These are phyloP conservation scores for Gossypium anomalum DNA, from an alignment of 345 rosid genomes.

Conservation along the genomic window DNA sequence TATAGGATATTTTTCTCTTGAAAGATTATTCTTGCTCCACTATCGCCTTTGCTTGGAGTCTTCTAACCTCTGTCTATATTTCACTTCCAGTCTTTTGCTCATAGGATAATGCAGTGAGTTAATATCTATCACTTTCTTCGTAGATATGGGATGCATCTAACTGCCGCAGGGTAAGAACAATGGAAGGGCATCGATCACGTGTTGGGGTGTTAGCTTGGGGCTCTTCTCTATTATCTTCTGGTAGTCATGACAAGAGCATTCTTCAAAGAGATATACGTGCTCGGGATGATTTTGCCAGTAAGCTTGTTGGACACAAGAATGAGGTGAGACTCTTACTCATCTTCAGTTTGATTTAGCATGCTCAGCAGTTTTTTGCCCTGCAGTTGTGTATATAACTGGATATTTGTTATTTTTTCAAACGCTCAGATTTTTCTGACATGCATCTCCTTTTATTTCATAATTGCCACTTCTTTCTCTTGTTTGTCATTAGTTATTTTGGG, in stretches of 20 bases:
- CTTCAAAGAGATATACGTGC: slow-evolving; percentile 83
- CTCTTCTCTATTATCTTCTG: slow-evolving; percentile 78
- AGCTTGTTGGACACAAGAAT: slow-evolving; percentile 90
- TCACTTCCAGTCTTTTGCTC: not conserved
- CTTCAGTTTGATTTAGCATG: slow-evolving; percentile 9
- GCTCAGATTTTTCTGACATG: not conserved
- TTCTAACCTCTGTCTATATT: not conserved
- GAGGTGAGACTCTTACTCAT: slow-evolving; percentile 48
- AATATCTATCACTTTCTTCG: slow-evolving; percentile 2
- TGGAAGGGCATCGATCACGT: slow-evolving; percentile 95
- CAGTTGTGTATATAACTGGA: not conserved
- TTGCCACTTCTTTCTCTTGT: slow-evolving; percentile 1
- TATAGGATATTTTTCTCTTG: not conserved
- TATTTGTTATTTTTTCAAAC: not conserved
- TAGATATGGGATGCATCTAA: slow-evolving; percentile 93
- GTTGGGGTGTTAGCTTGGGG: slow-evolving; percentile 98
- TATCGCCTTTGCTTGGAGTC: not conserved
- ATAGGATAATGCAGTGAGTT: not conserved
- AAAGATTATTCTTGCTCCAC: not conserved
- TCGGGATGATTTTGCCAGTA: slow-evolving; percentile 77
- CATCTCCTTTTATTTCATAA: slow-evolving; percentile 9
- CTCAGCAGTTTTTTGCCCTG: not conserved
- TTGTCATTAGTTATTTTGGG: not conserved
- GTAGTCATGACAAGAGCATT: slow-evolving; percentile 92
- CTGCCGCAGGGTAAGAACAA: slow-evolving; percentile 74